Base-by-base conservation (phyloP, 2,329 filamentous ascomycete species). In the Fusarium pininemorale region DNA sequence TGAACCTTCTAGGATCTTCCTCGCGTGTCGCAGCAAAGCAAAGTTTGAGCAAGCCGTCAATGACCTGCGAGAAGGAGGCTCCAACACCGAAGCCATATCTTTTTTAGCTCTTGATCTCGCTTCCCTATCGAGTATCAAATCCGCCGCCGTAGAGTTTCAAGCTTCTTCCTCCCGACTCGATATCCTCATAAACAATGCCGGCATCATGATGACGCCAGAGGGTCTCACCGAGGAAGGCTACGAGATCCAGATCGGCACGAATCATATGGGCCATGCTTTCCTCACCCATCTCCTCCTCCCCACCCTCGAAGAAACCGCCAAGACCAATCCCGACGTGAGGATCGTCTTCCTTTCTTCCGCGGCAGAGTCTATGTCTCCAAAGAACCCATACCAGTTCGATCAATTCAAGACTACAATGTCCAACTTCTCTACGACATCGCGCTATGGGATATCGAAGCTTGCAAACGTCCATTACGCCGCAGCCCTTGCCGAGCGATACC, bases 381-480 rank as follows among this genome's bases (percentile, higher is more conserved):
- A 41, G 15, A n/a, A 66, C 7, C 50, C 63, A 16, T 66, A 66
- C 10, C 63, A 66, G 6, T 66, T 66, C 10, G 61, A 66, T 1
- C 48, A 66, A 14, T 50, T 66, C 61, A 66, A 66, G 12, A 58
- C 50, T 5, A 58, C 42, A 3, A 66, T 66, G 63, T 12, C 63
- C 2, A 48, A 4, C 30, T 4, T n/a, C 3, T 38, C 41, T 3
- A 50, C 28, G 5, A 24, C 8, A 3, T 5, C 20, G 14, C 63
- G 63, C 7, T 66, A 66, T 4, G 32, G 4, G 6, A 66, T 66
- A 22, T 66, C 63, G 1, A 66, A 66, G 2, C 63, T 66, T 6
- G 30, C 63, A 53, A 66, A 66, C 18, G 37, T 66, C 20, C 63
- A 66, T n/a, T 66, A 66, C 35, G 61, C 63, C 5, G 37, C 61